Evolutionary conservation across 2,329 filamentous ascomycete genomes (phyloP).

Genomic region (Epichloe sp.): DNA sequence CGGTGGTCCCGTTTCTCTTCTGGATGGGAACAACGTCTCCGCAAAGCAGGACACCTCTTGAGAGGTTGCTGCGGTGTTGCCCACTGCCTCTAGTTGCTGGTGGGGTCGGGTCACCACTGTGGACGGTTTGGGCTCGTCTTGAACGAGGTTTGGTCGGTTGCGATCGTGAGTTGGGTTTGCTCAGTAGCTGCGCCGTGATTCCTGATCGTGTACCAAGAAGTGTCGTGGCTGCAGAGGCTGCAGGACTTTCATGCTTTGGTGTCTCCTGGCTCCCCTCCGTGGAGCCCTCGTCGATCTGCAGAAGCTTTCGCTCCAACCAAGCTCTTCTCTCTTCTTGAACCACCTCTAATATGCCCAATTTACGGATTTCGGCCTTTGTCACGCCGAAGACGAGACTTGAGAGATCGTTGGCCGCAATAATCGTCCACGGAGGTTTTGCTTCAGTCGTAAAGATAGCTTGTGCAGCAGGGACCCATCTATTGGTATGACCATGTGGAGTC

Average conservation of each 20-base stretch:
- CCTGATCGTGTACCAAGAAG: conserved; percentile 55
- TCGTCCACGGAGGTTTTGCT: conserved; percentile 81
- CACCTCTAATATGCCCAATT: conserved; percentile 88
- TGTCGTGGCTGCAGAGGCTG: conserved; percentile 30
- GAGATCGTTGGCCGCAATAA: conserved; percentile 88
- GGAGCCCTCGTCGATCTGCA: conserved; percentile 32
- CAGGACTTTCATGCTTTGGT: conserved; percentile 21
- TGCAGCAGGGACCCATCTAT: conserved; percentile 77
- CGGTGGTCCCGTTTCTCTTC: conserved; percentile 83
- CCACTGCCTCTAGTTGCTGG: conserved; percentile 39
- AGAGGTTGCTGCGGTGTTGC: conserved; percentile 61
- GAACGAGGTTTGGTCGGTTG: conserved; percentile 38
- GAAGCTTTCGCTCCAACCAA: conserved; percentile 81
- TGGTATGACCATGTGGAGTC: conserved; percentile 73
- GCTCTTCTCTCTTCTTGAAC: conserved; percentile 77
- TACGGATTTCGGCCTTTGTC: conserved; percentile 87
- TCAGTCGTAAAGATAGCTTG: conserved; percentile 99
- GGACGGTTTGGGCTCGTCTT: conserved; percentile 51
- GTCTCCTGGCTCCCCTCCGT: conserved; percentile 18
- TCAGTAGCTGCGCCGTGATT: conserved; percentile 78
- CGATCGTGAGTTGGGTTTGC: conserved; percentile 56
- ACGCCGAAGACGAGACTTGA: conserved; percentile 98
- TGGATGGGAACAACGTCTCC: conserved; percentile 97
- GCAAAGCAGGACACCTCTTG: conserved; percentile 79
- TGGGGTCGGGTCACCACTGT: conserved; percentile 40